These are phyloP conservation scores for Penicillium hordei DNA, from an alignment of 2,329 filamentous ascomycete species.

Conservation along the genomic window DNA sequence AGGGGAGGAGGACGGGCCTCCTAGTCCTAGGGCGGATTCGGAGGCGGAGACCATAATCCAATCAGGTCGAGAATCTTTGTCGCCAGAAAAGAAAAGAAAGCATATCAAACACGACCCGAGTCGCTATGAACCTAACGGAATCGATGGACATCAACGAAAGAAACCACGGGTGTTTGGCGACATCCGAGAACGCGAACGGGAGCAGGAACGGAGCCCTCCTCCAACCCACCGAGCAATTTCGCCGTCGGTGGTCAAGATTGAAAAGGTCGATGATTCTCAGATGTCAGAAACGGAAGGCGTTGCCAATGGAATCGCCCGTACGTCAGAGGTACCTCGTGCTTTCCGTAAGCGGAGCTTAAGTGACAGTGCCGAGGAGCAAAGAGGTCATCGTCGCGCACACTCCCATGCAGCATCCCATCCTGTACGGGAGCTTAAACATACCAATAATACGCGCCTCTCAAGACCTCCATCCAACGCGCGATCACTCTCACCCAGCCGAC, in stretches of 20 bases:
- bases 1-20: constrained; percentile 36
- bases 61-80: constrained; percentile 46
- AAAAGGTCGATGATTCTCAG: constrained; percentile 35
- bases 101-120: constrained; percentile 41
- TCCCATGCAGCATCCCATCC: constrained; percentile 20
- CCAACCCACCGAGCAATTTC: constrained; percentile 34
- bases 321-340: constrained; percentile 21
- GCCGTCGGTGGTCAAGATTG: constrained; percentile 37
- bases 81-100: constrained; percentile 49
- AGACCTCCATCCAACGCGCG: constrained; percentile 35
- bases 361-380: constrained; percentile 35
- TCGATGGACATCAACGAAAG: constrained; percentile 33
- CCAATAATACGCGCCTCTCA: constrained; percentile 29
- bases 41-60: constrained; percentile 53
- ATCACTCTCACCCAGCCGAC: constrained; percentile 38
- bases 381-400: constrained; percentile 28
- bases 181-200: constrained; percentile 14
- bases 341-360: constrained; percentile 42
- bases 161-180: constrained; percentile 32
- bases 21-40: constrained; percentile 46
- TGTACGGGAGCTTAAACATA: constrained; percentile 29
- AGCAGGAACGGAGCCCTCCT: constrained; percentile 23
- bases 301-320: constrained; percentile 6
- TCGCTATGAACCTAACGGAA: constrained; percentile 25
- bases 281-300: constrained; percentile 25